Base-by-base conservation (phyloP, 176 grass and related monocot genomes). In the Dactylis glomerata region DNA sequence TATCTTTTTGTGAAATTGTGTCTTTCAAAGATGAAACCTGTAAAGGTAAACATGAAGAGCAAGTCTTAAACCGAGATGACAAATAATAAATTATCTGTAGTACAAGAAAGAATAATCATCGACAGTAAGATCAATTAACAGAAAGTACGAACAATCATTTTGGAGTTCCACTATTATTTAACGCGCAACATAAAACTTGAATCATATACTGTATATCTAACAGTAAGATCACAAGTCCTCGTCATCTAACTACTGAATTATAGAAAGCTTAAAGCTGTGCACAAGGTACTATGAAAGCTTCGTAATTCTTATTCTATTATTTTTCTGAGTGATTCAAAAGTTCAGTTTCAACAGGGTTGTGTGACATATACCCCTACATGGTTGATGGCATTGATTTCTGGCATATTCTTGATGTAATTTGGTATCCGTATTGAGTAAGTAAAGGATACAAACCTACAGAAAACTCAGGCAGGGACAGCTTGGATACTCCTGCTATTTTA, bases 21-120 rank as follows among this genome's bases (percentile, higher is more conserved):
- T 99, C 89, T 85, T 95, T 99, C 56, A 99, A 87, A 78, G 86
- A 96, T 40, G 85, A 82, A 78, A 99, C 96, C 96, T 99, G 90
- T 23, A 82, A 51, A 80, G 79, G 19, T 27, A 80, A 40, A 75
- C 65, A 37, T 84, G 33, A 72, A 86, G 17, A 66, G 7, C 5
- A 68, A 54, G 17, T 80, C 58, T 84, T 50, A 63, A 83, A 78
- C 30, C 38, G 14, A 75, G 33, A 82, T 63, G 26, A 1, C 6
- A 74, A 16, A 68, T 54, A 27, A 70, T 65, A 74, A 16, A 68
- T 54, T 34, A 70, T 65, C 69, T 22, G 40, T 27, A 85, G 9
- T 42, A 63, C 44, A 80, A 28, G 10, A 23, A 0, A 9, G 20
- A 83, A 34, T 14, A 83, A 34, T 14, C 3, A 8, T 73, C 37